Evolutionary conservation across 371 early-diverging fungal species (phyloP).

Genomic region (Amoeboaphelidium protococcarum): DNA sequence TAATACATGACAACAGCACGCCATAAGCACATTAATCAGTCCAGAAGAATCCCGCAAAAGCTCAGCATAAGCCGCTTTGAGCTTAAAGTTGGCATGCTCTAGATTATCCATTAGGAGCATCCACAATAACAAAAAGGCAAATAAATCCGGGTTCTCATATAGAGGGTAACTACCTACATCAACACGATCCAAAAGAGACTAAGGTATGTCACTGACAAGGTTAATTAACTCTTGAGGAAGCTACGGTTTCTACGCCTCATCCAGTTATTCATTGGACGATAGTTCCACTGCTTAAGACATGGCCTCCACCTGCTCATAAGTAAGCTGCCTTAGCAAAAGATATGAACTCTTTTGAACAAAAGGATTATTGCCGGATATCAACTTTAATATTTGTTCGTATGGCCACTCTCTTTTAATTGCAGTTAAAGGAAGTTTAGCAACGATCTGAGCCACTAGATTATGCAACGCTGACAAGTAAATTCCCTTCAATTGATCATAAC

Average conservation of each 20-base stretch:
- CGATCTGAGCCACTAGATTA: slow-evolving; percentile 10
- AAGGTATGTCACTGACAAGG: slow-evolving; percentile 11
- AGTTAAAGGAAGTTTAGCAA: slow-evolving; percentile 4
- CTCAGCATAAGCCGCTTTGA: too few species aligned
- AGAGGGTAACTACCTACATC: slow-evolving; percentile 4
- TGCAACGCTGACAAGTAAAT: slow-evolving; percentile 1
- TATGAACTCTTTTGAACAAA: slow-evolving; percentile 13
- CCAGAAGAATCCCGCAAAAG: too few species aligned
- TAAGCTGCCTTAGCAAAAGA: slow-evolving; percentile 7
- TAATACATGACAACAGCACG: too few species aligned
- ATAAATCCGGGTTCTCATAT: slow-evolving; percentile 14
- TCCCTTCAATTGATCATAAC: slow-evolving; percentile 1
- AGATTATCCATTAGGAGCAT: neutral
- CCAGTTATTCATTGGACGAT: slow-evolving; percentile 6
- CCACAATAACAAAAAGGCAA: slow-evolving; percentile 26
- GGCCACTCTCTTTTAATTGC: slow-evolving; percentile 5
- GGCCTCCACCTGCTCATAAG: slow-evolving; percentile 6
- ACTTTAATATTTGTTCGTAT: slow-evolving; percentile 6
- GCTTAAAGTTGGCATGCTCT: neutral
- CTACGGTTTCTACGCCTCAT: neutral
- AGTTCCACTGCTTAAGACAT: slow-evolving; percentile 14
- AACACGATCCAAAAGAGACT: neutral
- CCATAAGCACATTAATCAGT: too few species aligned
- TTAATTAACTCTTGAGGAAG: slow-evolving; percentile 17
- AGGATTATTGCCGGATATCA: slow-evolving; percentile 9